Conservation (phyloP, 345 rosid species). For the Chamaenerion angustifolium region DNA sequence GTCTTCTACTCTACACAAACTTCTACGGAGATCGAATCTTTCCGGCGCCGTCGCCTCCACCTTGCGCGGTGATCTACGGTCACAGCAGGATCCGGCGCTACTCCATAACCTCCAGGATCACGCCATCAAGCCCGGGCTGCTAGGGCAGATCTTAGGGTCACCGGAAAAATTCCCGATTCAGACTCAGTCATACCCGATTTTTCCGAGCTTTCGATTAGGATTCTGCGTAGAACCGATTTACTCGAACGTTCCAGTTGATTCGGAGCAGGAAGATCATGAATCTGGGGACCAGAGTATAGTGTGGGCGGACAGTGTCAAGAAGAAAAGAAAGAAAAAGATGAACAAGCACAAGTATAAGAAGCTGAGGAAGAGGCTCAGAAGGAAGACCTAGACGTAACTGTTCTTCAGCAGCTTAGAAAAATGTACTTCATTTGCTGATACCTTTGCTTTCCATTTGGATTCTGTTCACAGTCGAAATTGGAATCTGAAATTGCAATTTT, state of each 20-base stretch:
- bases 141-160: conserved; percentile 4
- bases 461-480: too few relatives aligned
- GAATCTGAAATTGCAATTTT: too few relatives aligned
- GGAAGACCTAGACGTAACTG: conserved; percentile 7
- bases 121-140: not conserved
- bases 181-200: conserved; percentile 9
- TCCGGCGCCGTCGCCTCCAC: conserved; percentile 6
- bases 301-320: conserved; percentile 85
- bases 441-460: too few relatives aligned
- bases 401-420: too few relatives aligned
- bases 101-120: not conserved
- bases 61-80: conserved; percentile 3
- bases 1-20: conserved; percentile 14
- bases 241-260: conserved; percentile 12
- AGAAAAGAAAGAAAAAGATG: conserved; percentile 98
- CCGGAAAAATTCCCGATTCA: conserved; percentile 1
- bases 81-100: not conserved
- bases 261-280: conserved; percentile 8
- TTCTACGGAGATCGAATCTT: conserved; percentile 8
- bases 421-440: too few relatives aligned
- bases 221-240: conserved; percentile 12
- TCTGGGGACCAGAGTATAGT: conserved; percentile 12
- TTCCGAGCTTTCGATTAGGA: conserved; percentile 31
- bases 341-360: conserved; percentile 43
- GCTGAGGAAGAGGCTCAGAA: conserved; percentile 47